Evolutionary conservation across 2,329 filamentous ascomycete genomes (phyloP).

Genomic region (Diplodia seriata): DNA sequence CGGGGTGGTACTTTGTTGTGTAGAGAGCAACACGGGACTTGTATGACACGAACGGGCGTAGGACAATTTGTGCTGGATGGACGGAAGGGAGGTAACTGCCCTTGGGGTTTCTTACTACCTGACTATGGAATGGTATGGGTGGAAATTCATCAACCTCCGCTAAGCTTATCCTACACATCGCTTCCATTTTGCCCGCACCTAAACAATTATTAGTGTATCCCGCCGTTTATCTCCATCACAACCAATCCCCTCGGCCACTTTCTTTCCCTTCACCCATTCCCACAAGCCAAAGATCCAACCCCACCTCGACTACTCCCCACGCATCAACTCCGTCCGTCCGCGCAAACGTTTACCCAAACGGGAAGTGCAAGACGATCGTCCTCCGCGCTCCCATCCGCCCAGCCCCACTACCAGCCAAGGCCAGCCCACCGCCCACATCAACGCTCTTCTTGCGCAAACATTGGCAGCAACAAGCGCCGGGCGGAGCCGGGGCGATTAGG

Average conservation of each 20-base stretch:
- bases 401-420: not conserved
- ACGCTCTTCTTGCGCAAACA: not conserved
- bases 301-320: not conserved
- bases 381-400: not conserved
- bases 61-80: not conserved
- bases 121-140: not conserved
- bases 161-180: not conserved
- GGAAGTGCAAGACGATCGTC: not conserved
- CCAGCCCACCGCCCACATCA: too few relatives aligned
- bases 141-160: not conserved
- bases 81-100: not conserved
- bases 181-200: too few relatives aligned
- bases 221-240: too few relatives aligned
- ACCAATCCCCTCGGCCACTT: not conserved
- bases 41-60: not conserved
- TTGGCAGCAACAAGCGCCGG: conserved; percentile 3
- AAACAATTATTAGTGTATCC: too few relatives aligned
- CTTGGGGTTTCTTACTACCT: not conserved
- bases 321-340: not conserved
- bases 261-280: not conserved
- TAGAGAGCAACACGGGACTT: not conserved
- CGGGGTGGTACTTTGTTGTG: not conserved
- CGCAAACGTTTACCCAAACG: conserved; percentile 11
- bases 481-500: not conserved
- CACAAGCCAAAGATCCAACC: not conserved